Evolutionary conservation across 495 filamentous ascomycete genomes (phyloP).

Genomic region (Acidomyces sp.): DNA sequence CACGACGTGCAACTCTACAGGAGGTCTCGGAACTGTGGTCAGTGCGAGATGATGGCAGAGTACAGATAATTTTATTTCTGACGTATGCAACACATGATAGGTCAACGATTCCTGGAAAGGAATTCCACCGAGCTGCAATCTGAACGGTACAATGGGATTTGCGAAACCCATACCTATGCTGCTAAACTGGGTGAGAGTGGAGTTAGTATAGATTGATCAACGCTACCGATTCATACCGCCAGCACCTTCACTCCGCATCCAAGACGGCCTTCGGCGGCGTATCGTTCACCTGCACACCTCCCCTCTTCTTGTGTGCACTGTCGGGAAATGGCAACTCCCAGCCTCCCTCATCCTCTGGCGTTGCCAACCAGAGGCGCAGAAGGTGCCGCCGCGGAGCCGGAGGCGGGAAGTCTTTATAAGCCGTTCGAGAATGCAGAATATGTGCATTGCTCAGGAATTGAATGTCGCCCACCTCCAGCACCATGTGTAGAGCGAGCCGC

Average conservation of each 20-base stretch:
- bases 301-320: conserved; percentile 67
- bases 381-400: conserved; percentile 34
- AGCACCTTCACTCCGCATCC: conserved; percentile 59
- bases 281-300: conserved; percentile 77
- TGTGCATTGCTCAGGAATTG: conserved; percentile 29
- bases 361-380: conserved; percentile 75
- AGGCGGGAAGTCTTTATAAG: conserved; percentile 28
- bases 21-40: too few species aligned
- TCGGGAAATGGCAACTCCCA: conserved; percentile 78
- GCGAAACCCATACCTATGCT: too few species aligned
- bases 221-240: too few species aligned
- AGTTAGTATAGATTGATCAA: too few species aligned
- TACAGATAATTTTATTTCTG: too few species aligned
- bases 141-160: too few species aligned
- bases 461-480: conserved; percentile 30
- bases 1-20: too few species aligned
- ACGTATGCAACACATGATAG: too few species aligned
- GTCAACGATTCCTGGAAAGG: too few species aligned
- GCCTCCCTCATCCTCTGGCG: conserved; percentile 68
- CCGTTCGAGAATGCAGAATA: conserved; percentile 27
- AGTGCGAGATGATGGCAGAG: too few species aligned
- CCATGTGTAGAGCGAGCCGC: conserved; percentile 27
- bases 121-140: too few species aligned
- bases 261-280: conserved; percentile 53
- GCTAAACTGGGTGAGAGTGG: too few species aligned